Base-by-base conservation (phyloP, 768 basidiomycete species). In the Hygrophoropsis aurantiaca region DNA sequence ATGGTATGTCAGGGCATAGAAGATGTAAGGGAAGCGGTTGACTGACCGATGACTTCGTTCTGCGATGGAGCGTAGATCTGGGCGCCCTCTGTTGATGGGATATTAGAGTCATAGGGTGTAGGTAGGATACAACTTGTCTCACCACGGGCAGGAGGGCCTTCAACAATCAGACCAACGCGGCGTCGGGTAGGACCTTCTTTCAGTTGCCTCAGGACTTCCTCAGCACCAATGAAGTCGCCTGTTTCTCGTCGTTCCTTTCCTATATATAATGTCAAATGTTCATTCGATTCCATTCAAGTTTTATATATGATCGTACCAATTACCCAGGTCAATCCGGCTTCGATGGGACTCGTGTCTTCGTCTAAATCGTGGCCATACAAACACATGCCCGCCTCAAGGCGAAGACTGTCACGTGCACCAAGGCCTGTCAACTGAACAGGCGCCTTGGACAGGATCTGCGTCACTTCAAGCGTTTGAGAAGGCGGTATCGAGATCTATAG, bases 371-470 rank as follows among this genome's bases (percentile, higher is more conserved):
- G 85, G 0, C 97, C 97, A 60, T 98, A 97, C 25, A 99, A 73
- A 66, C 95, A 98, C 84, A 98, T 86, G 10, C 95, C 95, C 0
- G 95, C 95, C 68, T 98, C 97, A 34, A 98, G 73, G 19, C 95
- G 81, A n/a, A 99, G 71, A 52, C 87, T 91, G 62, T 98, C 97
- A 30, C 97, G 79, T 3, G 94, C 91, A 21, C 91, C 95, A 4
- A 99, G 80, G 11, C 97, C 95, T 0, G 88, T 84, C 5, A 97
- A 75, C 63, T 90, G 84, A 2, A 97, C 89, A 3, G 75, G 67
- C 34, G 81, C 73, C 19, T 75, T 72, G 11, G 87, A 68, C 11
- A 94, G 73, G 23, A 80, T 54, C 18, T 71, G 73, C 1, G 91
- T 84, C 40, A 94, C 79, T 11, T 82, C 81, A 4, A 83, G 74